Conservation (phyloP, 2,329 filamentous ascomycete species). For the Aspergillus sp. region DNA sequence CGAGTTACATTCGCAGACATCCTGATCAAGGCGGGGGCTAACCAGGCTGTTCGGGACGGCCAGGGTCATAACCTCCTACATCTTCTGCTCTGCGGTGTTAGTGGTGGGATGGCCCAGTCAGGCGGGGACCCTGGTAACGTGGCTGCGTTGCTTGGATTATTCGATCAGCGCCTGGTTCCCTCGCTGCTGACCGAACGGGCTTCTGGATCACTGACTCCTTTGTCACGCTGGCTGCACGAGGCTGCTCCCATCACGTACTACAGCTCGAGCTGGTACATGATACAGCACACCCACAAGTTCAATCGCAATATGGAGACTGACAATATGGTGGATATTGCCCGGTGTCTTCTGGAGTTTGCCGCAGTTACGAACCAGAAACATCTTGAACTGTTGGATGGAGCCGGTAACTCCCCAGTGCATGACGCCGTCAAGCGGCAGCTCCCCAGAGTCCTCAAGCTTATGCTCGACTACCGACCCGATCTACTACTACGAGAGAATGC, state of each 20-base stretch:
- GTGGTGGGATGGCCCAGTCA: conserved; percentile 17
- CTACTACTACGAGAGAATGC: conserved; percentile 71
- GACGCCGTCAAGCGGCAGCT: conserved; percentile 44
- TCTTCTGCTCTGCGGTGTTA: conserved; percentile 39
- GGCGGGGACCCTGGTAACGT: conserved; percentile 42
- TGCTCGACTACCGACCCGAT: conserved; percentile 54
- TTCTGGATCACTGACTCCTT: conserved; percentile 38
- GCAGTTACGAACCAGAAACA: conserved; percentile 47
- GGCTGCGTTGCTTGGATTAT: conserved; percentile 59
- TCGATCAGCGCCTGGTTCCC: conserved; percentile 50
- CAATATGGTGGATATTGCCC: conserved; percentile 1
- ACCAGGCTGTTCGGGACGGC: conserved; percentile 63
- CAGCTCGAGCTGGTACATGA: not conserved
- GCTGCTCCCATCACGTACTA: not conserved
- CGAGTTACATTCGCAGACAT: conserved; percentile 44
- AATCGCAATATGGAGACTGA: not conserved
- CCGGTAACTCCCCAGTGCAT: conserved; percentile 46
- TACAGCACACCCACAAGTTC: not conserved
- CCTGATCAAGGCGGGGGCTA: conserved; percentile 66
- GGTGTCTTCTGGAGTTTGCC: conserved; percentile 40
- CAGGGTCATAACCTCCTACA: conserved; percentile 69
- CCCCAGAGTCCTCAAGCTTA: conserved; percentile 52
- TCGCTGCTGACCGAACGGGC: conserved; percentile 32
- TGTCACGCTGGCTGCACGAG: conserved; percentile 56
- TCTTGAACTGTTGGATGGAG: conserved; percentile 43